Percentiles rank a stretch among this genome's conserved stretches.
Conservation (phyloP, 1,139 yeast genomes). For the Meyerozyma guilliermondii region DNA sequence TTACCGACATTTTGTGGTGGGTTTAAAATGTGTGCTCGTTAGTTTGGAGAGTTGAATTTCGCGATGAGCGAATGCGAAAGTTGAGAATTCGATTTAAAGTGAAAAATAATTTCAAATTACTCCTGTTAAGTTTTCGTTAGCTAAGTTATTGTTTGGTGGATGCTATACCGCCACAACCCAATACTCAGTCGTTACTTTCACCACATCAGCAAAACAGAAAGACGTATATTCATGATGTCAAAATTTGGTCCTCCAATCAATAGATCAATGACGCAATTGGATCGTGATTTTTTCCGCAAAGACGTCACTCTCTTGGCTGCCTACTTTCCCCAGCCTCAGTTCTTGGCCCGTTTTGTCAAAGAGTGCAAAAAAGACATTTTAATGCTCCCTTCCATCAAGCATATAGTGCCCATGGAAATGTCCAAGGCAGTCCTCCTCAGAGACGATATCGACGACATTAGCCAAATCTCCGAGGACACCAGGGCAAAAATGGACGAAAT, state of each 20-base stretch:
- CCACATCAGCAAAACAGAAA: constrained; percentile 18
- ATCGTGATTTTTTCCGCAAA: constrained; percentile 56
- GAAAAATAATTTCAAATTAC: not conserved
- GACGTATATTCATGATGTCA: constrained; percentile 20
- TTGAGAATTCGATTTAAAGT: not conserved
- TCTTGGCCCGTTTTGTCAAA: constrained; percentile 52
- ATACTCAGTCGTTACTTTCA: constrained; percentile 2
- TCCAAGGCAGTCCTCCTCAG: constrained; percentile 62
- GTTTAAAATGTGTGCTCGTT: not conserved
- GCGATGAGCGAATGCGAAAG: not conserved
- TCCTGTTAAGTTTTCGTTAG: not conserved
- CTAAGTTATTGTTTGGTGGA: not conserved
- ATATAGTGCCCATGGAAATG: constrained; percentile 49
- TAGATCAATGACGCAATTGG: constrained; percentile 60
- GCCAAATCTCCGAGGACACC: constrained; percentile 38
- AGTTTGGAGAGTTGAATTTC: not conserved
- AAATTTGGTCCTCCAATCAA: constrained; percentile 62
- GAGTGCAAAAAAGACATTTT: constrained; percentile 51
- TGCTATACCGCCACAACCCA: not conserved
- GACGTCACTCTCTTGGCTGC: constrained; percentile 62
- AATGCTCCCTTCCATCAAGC: constrained; percentile 59
- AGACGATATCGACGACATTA: constrained; percentile 33
- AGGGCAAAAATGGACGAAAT: constrained; percentile 41
- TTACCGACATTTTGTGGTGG: not conserved
- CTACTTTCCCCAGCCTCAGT: constrained; percentile 60